Percentiles rank a stretch among this genome's conserved stretches.
Conservation (phyloP, 2,329 filamentous ascomycete species). For the Venturia carpophila region DNA sequence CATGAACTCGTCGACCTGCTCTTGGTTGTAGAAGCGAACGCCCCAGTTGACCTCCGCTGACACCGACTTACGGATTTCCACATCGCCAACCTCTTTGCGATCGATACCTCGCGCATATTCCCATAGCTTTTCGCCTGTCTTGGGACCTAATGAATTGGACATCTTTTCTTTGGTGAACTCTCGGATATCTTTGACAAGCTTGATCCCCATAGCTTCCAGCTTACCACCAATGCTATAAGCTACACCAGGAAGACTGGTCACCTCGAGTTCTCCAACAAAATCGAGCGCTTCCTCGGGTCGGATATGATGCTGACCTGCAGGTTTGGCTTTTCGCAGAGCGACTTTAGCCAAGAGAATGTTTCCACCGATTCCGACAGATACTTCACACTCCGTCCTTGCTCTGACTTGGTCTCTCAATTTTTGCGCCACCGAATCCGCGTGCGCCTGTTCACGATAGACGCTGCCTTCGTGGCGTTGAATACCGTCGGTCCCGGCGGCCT, state of each 20-base stretch:
- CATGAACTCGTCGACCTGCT: conserved; percentile 91
- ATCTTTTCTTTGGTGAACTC: conserved; percentile 69
- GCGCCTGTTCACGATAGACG: conserved; percentile 69
- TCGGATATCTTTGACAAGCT: conserved; percentile 74
- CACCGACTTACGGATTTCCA: conserved; percentile 81
- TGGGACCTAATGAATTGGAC: conserved; percentile 68
- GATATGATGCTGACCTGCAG: conserved; percentile 84
- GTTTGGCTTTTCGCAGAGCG: conserved; percentile 84
- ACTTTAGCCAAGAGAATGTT: conserved; percentile 91
- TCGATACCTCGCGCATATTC: conserved; percentile 90
- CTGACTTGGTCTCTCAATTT: conserved; percentile 63
- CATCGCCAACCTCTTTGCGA: conserved; percentile 73
- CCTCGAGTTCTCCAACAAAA: conserved; percentile 68
- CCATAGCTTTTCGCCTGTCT: conserved; percentile 84
- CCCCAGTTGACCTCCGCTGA: conserved; percentile 98
- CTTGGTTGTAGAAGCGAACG: conserved; percentile 83
- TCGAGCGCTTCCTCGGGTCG: conserved; percentile 70
- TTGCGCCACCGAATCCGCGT: conserved; percentile 63
- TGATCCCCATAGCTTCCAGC: conserved; percentile 78
- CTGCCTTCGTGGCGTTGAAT: conserved; percentile 57
- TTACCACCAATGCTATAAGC: conserved; percentile 82
- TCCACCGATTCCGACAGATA: conserved; percentile 84
- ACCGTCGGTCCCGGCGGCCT: conserved; percentile 58
- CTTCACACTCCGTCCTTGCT: conserved; percentile 68
- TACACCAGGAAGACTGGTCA: conserved; percentile 83